phyloP scores from a whole-genome alignment of 768 basidiomycete genomes.

The Mrakia frigida region DNA sequence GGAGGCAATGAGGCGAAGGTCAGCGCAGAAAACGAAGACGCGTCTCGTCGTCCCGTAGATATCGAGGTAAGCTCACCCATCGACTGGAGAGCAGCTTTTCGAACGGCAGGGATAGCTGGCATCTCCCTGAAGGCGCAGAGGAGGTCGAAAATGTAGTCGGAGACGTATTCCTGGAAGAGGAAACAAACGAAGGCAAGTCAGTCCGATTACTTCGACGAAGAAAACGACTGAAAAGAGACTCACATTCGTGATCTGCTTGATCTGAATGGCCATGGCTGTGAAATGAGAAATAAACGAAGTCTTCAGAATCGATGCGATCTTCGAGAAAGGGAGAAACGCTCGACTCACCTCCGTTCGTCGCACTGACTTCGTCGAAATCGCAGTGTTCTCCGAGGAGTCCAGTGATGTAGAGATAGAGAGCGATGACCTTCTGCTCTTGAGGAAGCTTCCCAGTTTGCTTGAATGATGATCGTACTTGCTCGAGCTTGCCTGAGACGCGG shows the following conservation, averaged over 20 bases:
- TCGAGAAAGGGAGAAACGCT: no score
- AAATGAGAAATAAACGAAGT: no score
- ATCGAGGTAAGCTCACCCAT: constrained; percentile 57
- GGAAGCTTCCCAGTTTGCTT: constrained; percentile 26
- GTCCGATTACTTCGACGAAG: background rate
- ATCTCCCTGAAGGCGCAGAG: constrained; percentile 70
- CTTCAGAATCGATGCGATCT: no score
- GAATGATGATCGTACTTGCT: constrained; percentile 60
- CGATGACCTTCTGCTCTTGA: constrained; percentile 35
- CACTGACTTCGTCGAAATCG: constrained; percentile 71
- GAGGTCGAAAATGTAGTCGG: constrained; percentile 72
- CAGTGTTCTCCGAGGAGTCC: constrained; percentile 83
- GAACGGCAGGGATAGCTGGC: constrained; percentile 55
- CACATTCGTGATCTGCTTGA: background rate
- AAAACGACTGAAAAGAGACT: background rate
- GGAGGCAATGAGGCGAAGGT: no score
- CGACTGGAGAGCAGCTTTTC: constrained; percentile 73
- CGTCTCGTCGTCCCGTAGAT: background rate
- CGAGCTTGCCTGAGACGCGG: constrained; percentile 30
- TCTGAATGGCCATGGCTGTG: background rate
- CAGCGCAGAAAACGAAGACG: background rate
- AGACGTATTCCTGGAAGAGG: constrained; percentile 52
- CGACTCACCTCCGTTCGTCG: constrained; percentile 56
- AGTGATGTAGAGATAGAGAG: constrained; percentile 72
- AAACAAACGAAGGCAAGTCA: background rate